A percentile compares a stretch with the other conserved stretches of the same genome.
phyloP scores from a whole-genome alignment of 192 early-diverging fungal genomes.

The Backusella mclennaniae region DNA sequence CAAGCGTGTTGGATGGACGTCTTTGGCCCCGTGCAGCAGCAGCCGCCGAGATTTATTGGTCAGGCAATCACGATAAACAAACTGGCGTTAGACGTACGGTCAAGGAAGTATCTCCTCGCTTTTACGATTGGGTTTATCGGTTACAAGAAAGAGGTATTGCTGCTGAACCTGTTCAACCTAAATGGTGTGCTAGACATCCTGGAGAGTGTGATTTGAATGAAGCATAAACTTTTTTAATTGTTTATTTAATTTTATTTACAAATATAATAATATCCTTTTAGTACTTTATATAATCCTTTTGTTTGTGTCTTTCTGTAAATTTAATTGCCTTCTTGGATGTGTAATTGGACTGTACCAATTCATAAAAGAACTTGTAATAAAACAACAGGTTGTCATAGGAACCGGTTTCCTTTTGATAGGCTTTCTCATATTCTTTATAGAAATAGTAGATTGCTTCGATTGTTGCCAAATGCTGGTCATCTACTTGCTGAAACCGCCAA shows the following conservation, averaged over 20 bases:
- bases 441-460: constrained; percentile 97
- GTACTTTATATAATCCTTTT: constrained; percentile 24
- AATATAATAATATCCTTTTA: background rate
- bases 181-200: constrained; percentile 58
- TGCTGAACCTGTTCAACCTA: constrained; percentile 58
- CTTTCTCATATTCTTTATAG: constrained; percentile 76
- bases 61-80: constrained; percentile 53
- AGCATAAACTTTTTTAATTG: background rate
- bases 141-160: constrained; percentile 62
- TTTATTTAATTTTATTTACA: constrained; percentile 4
- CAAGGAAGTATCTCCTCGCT: constrained; percentile 42
- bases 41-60: constrained; percentile 68
- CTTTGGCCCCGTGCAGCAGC: constrained; percentile 73
- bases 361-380: constrained; percentile 91
- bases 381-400: constrained; percentile 86
- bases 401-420: constrained; percentile 64
- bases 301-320: constrained; percentile 21
- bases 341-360: constrained; percentile 81
- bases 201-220: constrained; percentile 11
- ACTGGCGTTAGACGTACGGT: constrained; percentile 33
- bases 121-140: constrained; percentile 72
- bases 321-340: constrained; percentile 21
- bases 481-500: constrained; percentile 86
- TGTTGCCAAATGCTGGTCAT: constrained; percentile 79
- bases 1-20: constrained; percentile 51